Evolutionary conservation across 192 early-diverging fungal species (phyloP), one percentile per base, ranked within the genome.

Genomic region (Mortierella hygrophila): DNA sequence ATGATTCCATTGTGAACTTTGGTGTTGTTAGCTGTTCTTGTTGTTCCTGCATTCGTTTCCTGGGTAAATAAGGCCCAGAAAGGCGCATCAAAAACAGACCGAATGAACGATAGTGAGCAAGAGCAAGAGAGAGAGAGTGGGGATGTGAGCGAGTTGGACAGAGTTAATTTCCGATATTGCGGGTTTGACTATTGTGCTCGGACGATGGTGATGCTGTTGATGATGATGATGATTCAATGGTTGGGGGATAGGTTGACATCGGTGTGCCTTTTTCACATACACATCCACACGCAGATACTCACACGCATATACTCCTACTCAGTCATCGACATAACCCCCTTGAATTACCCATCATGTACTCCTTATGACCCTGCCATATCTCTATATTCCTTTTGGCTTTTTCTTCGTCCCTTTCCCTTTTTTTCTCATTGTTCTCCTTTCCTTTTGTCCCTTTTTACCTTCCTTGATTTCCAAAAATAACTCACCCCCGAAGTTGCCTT

Each of bases 391-490:
- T 69, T 54, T 21, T 52, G 49, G 49, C 49, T 52, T 52, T 52
- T 52, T 52, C 47, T n/a, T 70, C 29, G 18, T 29, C 32, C 68
- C 46, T 55, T 70, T 77, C 26, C 18, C 23, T 68, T 46, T n/a
- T 55, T 26, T 57, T 47, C 0, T 18, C 15, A n/a, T 29, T 65
- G 26, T 65, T 49, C 23, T 38, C 6, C 47, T 35, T 35, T 49
- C 55, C 7, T 32, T 32, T 60, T 21, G n/a, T 78, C 46, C 55
- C 29, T 70, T 70, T 65, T 65, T 70, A 52, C 26, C 1, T 63
- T 65, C 29, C 60, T 32, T 65, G 29, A 11, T 65, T 65, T 65
- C 60, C 60, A 65, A 65, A 65, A 65, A 65, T 65, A 65, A 65
- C 60, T 10, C 16, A 21, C 49, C 26, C 60, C 60, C 0, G 13